phyloP scores from a whole-genome alignment of 1,284 basidiomycete species.

The Sanghuangporus sanghuang region DNA sequence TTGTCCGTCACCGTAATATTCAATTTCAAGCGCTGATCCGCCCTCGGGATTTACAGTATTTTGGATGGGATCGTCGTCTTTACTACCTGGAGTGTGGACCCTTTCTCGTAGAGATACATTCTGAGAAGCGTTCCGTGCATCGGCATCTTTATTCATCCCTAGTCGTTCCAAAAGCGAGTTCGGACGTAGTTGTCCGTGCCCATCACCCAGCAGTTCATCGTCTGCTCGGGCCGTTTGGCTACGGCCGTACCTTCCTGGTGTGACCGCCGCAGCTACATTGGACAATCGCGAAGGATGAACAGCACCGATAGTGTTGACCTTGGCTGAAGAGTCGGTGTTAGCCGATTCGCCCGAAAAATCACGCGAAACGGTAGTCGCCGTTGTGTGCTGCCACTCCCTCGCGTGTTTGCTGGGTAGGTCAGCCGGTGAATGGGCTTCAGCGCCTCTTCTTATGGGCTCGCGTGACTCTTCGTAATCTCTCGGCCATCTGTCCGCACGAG shows the following conservation, averaged over 20 bases:
- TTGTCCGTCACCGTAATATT: not conserved
- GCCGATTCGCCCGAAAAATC: not conserved
- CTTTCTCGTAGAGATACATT: not conserved
- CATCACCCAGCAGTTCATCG: not conserved
- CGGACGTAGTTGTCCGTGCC: conserved; percentile 2
- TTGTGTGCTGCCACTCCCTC: not conserved
- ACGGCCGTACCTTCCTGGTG: not conserved
- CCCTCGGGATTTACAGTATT: too few species aligned
- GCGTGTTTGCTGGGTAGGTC: not conserved
- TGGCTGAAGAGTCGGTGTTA: not conserved
- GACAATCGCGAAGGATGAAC: conserved; percentile 1
- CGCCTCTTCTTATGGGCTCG: not conserved
- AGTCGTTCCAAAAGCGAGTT: conserved; percentile 14
- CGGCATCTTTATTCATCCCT: conserved; percentile 6
- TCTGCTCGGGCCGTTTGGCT: not conserved
- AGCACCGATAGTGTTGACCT: not conserved
- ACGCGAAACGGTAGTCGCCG: not conserved
- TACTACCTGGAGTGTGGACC: not conserved
- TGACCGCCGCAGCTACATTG: not conserved
- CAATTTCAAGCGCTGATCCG: not conserved
- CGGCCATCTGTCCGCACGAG: not conserved
- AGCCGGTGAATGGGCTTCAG: not conserved
- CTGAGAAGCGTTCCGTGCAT: not conserved
- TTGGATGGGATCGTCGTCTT: not conserved
- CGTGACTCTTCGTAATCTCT: not conserved